Conservation (phyloP, 768 basidiomycete species). For the Tulasnella sp. region DNA sequence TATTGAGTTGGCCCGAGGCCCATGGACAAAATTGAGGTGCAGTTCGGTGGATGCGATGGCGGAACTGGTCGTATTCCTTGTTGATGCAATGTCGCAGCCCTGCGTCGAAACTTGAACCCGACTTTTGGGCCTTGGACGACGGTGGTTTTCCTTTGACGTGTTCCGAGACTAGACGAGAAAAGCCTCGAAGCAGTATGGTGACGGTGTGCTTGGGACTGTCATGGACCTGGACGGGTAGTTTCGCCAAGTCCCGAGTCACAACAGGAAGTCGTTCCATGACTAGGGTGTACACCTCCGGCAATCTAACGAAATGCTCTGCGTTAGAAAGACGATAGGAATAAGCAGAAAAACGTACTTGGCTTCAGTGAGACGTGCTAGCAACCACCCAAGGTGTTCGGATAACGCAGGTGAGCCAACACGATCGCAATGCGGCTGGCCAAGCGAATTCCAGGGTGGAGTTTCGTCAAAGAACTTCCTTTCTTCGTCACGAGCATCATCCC, state of each 20-base stretch:
- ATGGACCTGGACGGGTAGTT: not conserved
- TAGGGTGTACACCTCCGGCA: not conserved
- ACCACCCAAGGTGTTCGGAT: not conserved
- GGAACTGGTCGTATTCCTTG: not conserved
- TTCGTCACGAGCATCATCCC: constrained; percentile 43
- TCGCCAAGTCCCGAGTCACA: not conserved
- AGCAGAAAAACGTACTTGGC: not conserved
- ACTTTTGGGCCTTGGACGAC: no score
- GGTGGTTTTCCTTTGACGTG: not conserved
- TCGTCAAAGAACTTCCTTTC: constrained; percentile 45
- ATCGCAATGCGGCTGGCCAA: not conserved
- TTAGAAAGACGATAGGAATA: not conserved
- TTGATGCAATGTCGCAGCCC: not conserved
- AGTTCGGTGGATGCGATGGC: not conserved
- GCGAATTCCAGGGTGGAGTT: constrained; percentile 11
- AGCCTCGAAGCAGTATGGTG: not conserved
- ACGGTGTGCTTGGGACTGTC: not conserved
- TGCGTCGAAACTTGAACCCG: no score
- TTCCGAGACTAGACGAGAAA: not conserved
- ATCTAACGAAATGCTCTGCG: not conserved
- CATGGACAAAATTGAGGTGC: not conserved
- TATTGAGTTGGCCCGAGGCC: not conserved
- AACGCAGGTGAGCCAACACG: not conserved
- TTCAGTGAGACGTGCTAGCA: not conserved
- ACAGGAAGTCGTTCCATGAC: not conserved